Base-by-base conservation (phyloP, 1,139 yeast species). In the Zygosaccharomyces pseudobailii region DNA sequence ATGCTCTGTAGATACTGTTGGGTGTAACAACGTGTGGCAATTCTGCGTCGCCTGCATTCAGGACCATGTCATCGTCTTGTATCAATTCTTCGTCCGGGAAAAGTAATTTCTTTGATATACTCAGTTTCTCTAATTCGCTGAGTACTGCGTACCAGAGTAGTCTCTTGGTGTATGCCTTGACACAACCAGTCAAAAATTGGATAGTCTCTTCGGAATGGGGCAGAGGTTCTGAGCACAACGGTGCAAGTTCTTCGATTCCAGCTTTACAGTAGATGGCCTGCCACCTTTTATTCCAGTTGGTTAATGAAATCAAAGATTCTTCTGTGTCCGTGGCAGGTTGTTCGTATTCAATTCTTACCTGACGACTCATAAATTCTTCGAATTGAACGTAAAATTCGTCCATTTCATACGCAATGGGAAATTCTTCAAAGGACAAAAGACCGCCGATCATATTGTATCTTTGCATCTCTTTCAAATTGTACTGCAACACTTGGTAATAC, bases 321-420 rank as follows among this genome's bases (percentile, higher is more conserved):
- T 47, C 52, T 20, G 25, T 30, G 36, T 21, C 37, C 21, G 35
- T 40, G 10, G 40, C 40, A 17, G 44, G 45, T 38, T 21, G 22
- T 28, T 45, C 48, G n/a, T 34, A 31, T 39, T 54, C 45, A 23
- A 39, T 34, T 43, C 49, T 48, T 3, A 49, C 45, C 22, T 43
- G 45, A 13, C 34, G 32, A 22, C 62, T 54, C 53, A 60, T 52
- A 19, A 42, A 38, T 28, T 62, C 65, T 42, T 65, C 69, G 20
- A 62, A 41, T 20, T 51, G 49, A 23, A 62, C 48, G 36, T 54
- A 61, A 22, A 48, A 49, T n/a, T 60, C 63, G 44, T 55, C 58
- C 61, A 65, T 56, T 43, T 65, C 67, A 42, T 64, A 64, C 13
- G 69, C 67, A 17, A 63, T 60, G 3, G 68, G 68, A 3, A 59